These are phyloP conservation scores for Phytophthora aleatoria DNA, from an alignment of 352 stramenopile genomes.

Conservation along the genomic window DNA sequence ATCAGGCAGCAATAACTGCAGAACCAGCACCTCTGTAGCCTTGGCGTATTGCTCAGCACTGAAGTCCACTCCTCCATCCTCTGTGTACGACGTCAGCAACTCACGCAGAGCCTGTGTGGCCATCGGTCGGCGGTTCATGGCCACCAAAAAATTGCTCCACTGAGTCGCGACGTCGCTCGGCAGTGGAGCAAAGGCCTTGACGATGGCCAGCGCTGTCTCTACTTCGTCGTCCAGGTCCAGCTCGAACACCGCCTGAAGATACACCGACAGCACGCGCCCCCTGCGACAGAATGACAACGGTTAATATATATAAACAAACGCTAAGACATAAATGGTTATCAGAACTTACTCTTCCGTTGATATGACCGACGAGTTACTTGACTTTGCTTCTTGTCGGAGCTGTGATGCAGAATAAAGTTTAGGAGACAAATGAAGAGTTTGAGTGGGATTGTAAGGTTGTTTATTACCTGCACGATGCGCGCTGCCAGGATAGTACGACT, in stretches of 20 bases:
- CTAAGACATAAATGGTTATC: neutral
- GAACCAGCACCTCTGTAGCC: constrained; percentile 44
- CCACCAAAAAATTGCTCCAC: constrained; percentile 71
- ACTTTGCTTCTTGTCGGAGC: constrained; percentile 17
- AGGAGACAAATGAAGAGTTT: neutral
- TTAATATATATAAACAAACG: neutral
- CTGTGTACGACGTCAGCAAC: constrained; percentile 24
- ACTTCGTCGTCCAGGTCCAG: constrained; percentile 60
- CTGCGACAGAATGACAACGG: constrained; percentile 25
- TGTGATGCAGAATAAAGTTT: neutral
- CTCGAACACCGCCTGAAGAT: constrained; percentile 72
- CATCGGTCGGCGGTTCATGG: constrained; percentile 49
- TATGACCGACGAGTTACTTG: constrained; percentile 1
- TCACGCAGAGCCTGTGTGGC: constrained; percentile 40
- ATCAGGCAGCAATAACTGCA: constrained; percentile 54
- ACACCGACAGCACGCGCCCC: constrained; percentile 65
- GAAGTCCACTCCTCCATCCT: neutral
- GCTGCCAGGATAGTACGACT: constrained; percentile 47
- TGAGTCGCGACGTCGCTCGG: constrained; percentile 45
- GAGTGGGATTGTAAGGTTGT: neutral
- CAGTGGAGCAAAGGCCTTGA: constrained; percentile 48
- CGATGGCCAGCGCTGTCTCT: constrained; percentile 47
- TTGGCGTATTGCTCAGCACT: constrained; percentile 32
- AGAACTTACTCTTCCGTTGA: constrained; percentile 29
- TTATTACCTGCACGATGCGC: constrained; percentile 36